Base-by-base conservation (phyloP, 176 grass and related monocot species). In the Triticum monococcum region DNA sequence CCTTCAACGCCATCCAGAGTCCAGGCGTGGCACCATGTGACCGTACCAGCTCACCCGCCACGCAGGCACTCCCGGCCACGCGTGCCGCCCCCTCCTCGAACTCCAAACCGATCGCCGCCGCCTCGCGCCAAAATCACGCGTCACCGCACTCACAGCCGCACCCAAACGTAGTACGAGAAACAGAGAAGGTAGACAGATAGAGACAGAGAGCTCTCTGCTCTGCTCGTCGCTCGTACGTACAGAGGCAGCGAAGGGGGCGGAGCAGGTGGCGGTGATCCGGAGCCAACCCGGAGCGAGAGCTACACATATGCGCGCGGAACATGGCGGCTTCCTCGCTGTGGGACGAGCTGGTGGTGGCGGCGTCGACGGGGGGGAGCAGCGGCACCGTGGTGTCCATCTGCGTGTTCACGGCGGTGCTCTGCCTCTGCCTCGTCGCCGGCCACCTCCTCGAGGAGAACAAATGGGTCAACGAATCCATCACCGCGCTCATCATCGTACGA, bases 401-500 rank as follows among this genome's bases (percentile, higher is more conserved):
- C 57, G 85, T 97, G 37, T 97, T 91, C 84, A 83, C 89, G 82
- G 84, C 84, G 72, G 90, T 97, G 86, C 84, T 97, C 22, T 97
- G 90, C 79, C 40, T 92, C 25, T 97, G 95, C 84, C 89, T 94
- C 62, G 83, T 97, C 66, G 86, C 81, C 71, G 90, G 92, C 23
- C 90, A 94, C 88, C 87, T 97, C 33, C 89, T 94, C 31, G 88
- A 91, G 86, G 90, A 97, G 88, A 90, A 91, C 80, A 86, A 84
- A 86, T 97, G 95, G 95, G 86, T 92, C 77, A 97, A 92, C 67
- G 92, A 94, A 83, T 92, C 86, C 76, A 92, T 94, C 83, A 97
- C 84, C 36, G 92, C 90, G 0, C 89, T 94, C 35, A 48, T 97
- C 68, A 89, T 97, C 61, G 95, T 97, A 90, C 68, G 77, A 65